Evolutionary conservation across 768 basidiomycete species (phyloP).

Genomic region (Agrocybe praecox): DNA sequence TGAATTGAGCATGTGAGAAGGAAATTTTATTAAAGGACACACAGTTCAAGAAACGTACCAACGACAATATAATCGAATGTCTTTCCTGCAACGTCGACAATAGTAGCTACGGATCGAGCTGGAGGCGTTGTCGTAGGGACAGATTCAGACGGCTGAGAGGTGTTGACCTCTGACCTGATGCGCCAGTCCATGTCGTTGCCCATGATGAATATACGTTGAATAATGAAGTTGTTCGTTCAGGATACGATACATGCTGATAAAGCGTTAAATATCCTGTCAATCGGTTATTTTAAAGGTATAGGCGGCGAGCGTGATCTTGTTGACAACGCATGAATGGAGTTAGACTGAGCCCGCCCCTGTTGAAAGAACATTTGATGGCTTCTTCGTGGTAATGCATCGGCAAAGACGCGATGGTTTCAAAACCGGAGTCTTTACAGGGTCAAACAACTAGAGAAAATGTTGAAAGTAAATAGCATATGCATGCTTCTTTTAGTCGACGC

Average conservation of each 20-base stretch:
- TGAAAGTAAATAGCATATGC: no score
- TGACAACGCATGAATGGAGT: neutral
- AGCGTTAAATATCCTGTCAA: neutral
- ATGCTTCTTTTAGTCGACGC: no score
- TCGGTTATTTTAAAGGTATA: neutral
- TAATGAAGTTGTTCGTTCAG: no score
- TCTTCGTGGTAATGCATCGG: no score
- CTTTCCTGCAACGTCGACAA: conserved; percentile 1
- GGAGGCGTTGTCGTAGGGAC: neutral
- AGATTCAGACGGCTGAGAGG: neutral
- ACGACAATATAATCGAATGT: conserved; percentile 2
- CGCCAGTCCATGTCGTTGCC: neutral
- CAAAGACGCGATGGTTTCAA: no score
- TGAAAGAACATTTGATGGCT: no score
- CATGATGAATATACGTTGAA: neutral
- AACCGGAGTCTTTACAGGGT: no score
- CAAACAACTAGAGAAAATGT: no score
- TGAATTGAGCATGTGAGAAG: neutral
- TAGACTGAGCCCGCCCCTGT: neutral
- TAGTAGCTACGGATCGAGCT: neutral
- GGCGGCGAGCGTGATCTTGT: neutral
- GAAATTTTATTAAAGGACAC: neutral
- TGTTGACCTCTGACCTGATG: neutral
- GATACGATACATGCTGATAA: neutral
- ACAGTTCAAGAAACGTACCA: neutral